Percentiles rank a stretch among this genome's conserved stretches.
These are phyloP conservation scores for Aaosphaeria arxii DNA, from an alignment of 2,329 filamentous ascomycete species.

Conservation along the genomic window DNA sequence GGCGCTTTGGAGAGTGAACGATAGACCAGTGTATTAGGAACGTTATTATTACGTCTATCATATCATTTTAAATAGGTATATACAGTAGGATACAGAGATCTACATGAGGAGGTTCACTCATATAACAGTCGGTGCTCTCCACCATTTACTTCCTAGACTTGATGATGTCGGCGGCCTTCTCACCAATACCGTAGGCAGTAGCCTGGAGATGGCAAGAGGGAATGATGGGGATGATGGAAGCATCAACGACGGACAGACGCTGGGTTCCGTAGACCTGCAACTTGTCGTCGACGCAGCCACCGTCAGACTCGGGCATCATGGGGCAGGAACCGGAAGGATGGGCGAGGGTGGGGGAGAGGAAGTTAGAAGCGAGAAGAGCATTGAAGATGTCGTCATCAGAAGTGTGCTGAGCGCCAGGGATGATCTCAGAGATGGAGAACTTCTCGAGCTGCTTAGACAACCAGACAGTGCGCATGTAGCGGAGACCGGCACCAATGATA, in stretches of 20 bases:
- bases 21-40: too few relatives aligned
- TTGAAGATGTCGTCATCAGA: conserved; percentile 20
- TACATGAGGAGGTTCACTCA: not conserved
- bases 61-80: too few relatives aligned
- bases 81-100: not conserved
- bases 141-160: conserved; percentile 13
- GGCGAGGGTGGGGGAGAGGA: conserved; percentile 22
- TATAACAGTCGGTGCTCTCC: not conserved
- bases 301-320: conserved; percentile 22
- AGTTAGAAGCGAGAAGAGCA: conserved; percentile 14
- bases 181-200: conserved; percentile 30
- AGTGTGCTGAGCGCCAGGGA: conserved; percentile 19
- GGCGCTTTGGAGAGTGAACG: too few relatives aligned
- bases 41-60: too few relatives aligned
- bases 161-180: conserved; percentile 34
- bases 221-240: conserved; percentile 29
- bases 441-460: conserved; percentile 21
- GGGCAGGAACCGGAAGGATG: conserved; percentile 30
- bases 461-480: conserved; percentile 31
- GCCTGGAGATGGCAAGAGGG: conserved; percentile 27
- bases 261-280: conserved; percentile 25
- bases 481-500: conserved; percentile 30
- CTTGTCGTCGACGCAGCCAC: conserved; percentile 8
- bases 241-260: conserved; percentile 26
- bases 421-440: conserved; percentile 18